These are phyloP conservation scores for Blastobotrys peoriensis DNA, from an alignment of 805 yeast genomes.

Conservation along the genomic window DNA sequence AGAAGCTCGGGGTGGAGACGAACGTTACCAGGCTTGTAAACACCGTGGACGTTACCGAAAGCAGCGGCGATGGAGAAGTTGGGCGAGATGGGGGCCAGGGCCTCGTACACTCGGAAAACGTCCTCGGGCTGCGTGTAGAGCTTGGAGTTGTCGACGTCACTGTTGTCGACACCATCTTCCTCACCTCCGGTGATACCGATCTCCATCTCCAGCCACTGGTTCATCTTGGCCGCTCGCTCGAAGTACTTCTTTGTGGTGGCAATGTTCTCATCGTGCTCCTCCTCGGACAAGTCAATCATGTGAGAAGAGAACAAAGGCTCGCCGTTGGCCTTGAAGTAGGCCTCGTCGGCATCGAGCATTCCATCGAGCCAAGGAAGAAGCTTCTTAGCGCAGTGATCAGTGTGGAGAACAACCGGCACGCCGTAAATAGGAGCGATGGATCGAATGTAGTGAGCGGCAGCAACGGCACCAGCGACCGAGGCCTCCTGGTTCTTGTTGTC, in stretches of 20 bases:
- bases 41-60: constrained; percentile 99
- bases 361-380: constrained; percentile 98
- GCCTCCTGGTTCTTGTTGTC: constrained; percentile 90
- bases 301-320: constrained; percentile 98
- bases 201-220: constrained; percentile 99
- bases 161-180: constrained; percentile 99
- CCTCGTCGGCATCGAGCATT: constrained; percentile 95
- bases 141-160: constrained; percentile 77
- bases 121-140: constrained; percentile 95
- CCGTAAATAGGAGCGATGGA: constrained; percentile 94
- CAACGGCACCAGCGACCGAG: constrained; percentile 88
- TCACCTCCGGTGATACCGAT: constrained; percentile 99
- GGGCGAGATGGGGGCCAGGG: constrained; percentile 85
- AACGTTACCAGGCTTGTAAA: constrained; percentile 98
- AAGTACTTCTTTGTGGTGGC: constrained; percentile 91
- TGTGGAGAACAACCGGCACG: constrained; percentile 93
- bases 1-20: constrained; percentile 85
- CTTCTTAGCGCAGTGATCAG: constrained; percentile 99
- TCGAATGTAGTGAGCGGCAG: constrained; percentile 98
- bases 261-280: constrained; percentile 93
- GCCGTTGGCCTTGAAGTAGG: constrained; percentile 75
- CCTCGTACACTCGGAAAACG: constrained; percentile 85
- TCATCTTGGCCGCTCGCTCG: constrained; percentile 85
- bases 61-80: constrained; percentile 99
- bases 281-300: constrained; percentile 98